Percentiles rank a stretch among this genome's conserved stretches.
These are phyloP conservation scores for Claviceps sp. DNA, from an alignment of 2,329 filamentous ascomycete genomes.

Conservation along the genomic window DNA sequence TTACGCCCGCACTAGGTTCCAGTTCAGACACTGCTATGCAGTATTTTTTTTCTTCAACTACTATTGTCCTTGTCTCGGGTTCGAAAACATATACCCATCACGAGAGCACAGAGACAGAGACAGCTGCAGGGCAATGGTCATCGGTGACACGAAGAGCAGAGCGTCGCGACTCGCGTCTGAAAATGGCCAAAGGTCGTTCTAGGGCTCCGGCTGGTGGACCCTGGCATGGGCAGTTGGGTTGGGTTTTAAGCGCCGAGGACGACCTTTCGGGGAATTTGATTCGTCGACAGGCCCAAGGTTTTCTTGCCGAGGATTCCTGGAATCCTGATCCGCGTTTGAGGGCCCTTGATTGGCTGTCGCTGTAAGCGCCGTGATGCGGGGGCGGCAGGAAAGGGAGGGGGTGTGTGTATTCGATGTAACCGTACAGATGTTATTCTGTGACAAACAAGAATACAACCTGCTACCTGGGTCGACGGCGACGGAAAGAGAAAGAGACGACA, in stretches of 20 bases:
- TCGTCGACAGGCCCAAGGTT: neutral
- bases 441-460: no score
- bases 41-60: neutral
- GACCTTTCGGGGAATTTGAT: neutral
- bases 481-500: no score
- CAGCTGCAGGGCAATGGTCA: no score
- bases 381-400: neutral
- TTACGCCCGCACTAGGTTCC: neutral
- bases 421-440: neutral
- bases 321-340: neutral
- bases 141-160: no score
- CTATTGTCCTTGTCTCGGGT: neutral
- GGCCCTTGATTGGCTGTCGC: neutral
- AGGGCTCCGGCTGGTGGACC: neutral
- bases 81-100: neutral
- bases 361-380: neutral
- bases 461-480: no score
- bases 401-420: neutral
- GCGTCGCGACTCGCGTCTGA: neutral
- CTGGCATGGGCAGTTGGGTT: neutral
- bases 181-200: neutral
- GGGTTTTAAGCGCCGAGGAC: neutral
- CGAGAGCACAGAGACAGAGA: no score
- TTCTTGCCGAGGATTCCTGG: neutral
- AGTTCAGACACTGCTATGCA: neutral